These are phyloP conservation scores for Diplosphaera chodatii DNA, from an alignment of 139 green algal genomes.

Conservation along the genomic window DNA sequence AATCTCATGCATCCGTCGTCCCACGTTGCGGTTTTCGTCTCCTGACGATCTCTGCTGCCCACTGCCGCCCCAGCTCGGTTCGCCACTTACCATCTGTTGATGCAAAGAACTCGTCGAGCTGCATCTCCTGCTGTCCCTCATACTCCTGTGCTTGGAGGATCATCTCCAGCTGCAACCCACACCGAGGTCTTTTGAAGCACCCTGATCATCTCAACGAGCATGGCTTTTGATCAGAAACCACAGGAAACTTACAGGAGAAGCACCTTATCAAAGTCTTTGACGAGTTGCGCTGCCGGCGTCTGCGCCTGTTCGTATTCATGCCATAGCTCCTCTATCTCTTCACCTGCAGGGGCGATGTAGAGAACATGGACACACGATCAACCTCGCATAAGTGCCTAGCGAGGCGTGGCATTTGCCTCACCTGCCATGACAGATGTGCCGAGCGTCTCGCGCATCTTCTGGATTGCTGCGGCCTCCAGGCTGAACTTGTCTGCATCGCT, in stretches of 20 bases:
- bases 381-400: too few relatives aligned
- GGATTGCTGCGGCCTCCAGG: slow-evolving; percentile 67
- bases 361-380: too few relatives aligned
- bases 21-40: not conserved
- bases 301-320: slow-evolving; percentile 81
- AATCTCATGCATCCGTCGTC: too few relatives aligned
- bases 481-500: slow-evolving; percentile 73
- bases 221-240: too few relatives aligned
- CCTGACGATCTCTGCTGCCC: slow-evolving; percentile 37
- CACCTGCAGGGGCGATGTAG: slow-evolving; percentile 36
- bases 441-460: slow-evolving; percentile 64
- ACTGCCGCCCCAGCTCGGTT: slow-evolving; percentile 56
- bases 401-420: not conserved
- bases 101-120: slow-evolving; percentile 85
- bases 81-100: slow-evolving; percentile 67
- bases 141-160: slow-evolving; percentile 85
- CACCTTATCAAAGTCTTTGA: slow-evolving; percentile 97
- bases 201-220: too few relatives aligned
- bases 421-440: slow-evolving; percentile 28
- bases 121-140: slow-evolving; percentile 52
- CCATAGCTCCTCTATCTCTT: slow-evolving; percentile 75
- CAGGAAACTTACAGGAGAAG: too few relatives aligned
- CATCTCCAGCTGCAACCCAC: slow-evolving; percentile 64
- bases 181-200: too few relatives aligned
- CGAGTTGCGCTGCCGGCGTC: slow-evolving; percentile 71